A percentile compares a stretch with the other conserved stretches of the same genome.
Evolutionary conservation across 1,284 basidiomycete genomes (phyloP).

Genomic region (Rhizopogon parksii): DNA sequence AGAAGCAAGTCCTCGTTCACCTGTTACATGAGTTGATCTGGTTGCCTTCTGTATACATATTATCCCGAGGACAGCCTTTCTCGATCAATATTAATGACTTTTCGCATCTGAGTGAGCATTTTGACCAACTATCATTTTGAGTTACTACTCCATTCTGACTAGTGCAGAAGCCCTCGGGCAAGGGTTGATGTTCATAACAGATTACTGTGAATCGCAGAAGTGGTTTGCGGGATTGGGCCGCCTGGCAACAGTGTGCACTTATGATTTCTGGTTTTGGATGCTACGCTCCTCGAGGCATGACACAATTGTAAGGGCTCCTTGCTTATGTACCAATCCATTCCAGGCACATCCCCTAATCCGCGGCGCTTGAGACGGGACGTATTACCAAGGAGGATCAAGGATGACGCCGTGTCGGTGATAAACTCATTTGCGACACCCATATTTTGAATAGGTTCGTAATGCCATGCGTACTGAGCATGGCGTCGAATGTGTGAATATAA

Average conservation of each 20-base stretch:
- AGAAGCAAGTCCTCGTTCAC: too few relatives aligned
- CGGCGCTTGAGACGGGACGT: too few relatives aligned
- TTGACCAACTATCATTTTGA: neutral
- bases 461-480: conserved; percentile 1
- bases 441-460: neutral
- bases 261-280: neutral
- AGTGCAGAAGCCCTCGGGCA: neutral
- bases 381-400: too few relatives aligned
- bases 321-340: neutral
- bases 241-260: neutral
- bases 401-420: too few relatives aligned
- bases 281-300: neutral
- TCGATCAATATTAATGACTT: too few relatives aligned
- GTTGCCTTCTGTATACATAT: too few relatives aligned
- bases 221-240: neutral
- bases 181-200: neutral
- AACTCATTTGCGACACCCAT: neutral
- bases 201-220: neutral
- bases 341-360: neutral
- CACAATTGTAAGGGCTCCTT: neutral
- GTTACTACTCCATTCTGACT: too few relatives aligned
- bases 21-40: too few relatives aligned
- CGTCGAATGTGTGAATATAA: neutral
- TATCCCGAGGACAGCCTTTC: too few relatives aligned
- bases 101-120: neutral